These are phyloP conservation scores for Leishmania tarentolae DNA, from an alignment of 208 protist species.

Conservation along the genomic window DNA sequence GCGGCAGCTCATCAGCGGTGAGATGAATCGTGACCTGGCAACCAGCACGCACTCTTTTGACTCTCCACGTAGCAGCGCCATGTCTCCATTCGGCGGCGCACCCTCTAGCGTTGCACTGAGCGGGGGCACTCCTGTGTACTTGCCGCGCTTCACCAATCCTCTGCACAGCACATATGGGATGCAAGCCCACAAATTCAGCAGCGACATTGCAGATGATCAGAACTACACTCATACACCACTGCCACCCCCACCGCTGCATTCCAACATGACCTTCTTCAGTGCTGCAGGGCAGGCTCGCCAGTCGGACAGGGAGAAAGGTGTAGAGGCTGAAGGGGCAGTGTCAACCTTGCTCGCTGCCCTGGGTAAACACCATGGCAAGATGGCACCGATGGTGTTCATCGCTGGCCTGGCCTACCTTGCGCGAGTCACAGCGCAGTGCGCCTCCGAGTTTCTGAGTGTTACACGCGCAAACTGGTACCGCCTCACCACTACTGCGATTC, in stretches of 20 bases:
- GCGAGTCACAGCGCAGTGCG: conserved; percentile 53
- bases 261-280: conserved; percentile 14
- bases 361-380: conserved; percentile 33
- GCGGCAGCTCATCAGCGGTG: conserved; percentile 28
- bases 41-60: conserved; percentile 58
- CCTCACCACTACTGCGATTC: conserved; percentile 63
- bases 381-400: conserved; percentile 78
- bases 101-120: not conserved
- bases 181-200: conserved; percentile 3
- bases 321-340: conserved; percentile 21
- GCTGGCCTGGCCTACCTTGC: conserved; percentile 80
- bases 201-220: not conserved
- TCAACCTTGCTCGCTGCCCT: conserved; percentile 22
- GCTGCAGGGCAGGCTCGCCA: conserved; percentile 11
- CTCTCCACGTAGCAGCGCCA: conserved; percentile 31
- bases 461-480: conserved; percentile 82
- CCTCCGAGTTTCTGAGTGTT: conserved; percentile 50
- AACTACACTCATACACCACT: not conserved
- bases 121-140: conserved; percentile 9
- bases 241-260: not conserved
- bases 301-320: conserved; percentile 2
- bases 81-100: conserved; percentile 11
- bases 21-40: conserved; percentile 29
- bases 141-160: conserved; percentile 8
- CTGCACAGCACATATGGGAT: conserved; percentile 11